A percentile compares a stretch with the other conserved stretches of the same genome.
phyloP scores from a whole-genome alignment of 345 rosid genomes.

The Lumnitzera racemosa region DNA sequence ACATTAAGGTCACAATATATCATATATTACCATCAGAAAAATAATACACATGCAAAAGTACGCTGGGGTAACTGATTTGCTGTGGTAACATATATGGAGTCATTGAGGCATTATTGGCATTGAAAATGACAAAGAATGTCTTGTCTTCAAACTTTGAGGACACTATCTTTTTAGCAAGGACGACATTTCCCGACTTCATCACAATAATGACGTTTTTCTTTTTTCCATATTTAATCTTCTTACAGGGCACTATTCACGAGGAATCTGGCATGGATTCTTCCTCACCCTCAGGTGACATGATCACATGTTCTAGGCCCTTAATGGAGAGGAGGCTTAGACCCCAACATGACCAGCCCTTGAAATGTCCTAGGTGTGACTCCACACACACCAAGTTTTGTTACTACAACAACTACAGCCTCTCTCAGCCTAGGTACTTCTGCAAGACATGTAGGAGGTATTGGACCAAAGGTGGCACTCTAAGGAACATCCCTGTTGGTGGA shows the following conservation, averaged over 20 bases:
- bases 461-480: constrained; percentile 93
- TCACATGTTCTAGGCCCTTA: constrained; percentile 74
- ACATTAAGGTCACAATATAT: too few species aligned
- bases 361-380: constrained; percentile 94
- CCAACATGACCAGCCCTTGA: constrained; percentile 80
- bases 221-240: background rate
- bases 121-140: constrained; percentile 1
- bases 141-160: background rate
- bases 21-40: too few species aligned
- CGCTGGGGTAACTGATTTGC: too few species aligned
- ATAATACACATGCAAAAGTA: too few species aligned
- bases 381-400: constrained; percentile 93
- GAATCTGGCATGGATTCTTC: constrained; percentile 59
- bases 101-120: constrained; percentile 5
- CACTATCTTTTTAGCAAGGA: background rate
- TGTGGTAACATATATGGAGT: too few species aligned
- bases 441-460: constrained; percentile 96
- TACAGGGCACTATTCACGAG: constrained; percentile 50
- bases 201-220: background rate
- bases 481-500: constrained; percentile 97
- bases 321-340: constrained; percentile 93
- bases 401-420: constrained; percentile 97
- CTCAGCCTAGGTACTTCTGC: constrained; percentile 97
- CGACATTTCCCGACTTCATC: background rate
- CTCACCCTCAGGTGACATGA: constrained; percentile 80